Percentiles rank a stretch among this genome's conserved stretches.
Evolutionary conservation across 371 early-diverging fungal genomes (phyloP).

Genomic region (Dentiscutata heterogama): DNA sequence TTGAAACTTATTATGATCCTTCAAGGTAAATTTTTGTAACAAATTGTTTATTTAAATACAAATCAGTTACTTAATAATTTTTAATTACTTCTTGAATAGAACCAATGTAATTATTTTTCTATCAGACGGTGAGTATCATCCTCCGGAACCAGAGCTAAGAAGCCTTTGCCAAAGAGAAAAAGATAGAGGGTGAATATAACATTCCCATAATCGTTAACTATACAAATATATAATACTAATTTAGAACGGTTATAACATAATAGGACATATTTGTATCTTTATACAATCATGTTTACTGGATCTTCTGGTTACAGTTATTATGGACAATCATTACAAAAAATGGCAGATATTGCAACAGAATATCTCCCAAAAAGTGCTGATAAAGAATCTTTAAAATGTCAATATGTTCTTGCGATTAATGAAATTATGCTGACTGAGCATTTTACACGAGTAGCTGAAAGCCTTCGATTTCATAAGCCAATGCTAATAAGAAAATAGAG

Average conservation of each 20-base stretch:
- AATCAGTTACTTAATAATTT: background rate
- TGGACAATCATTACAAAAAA: slow-evolving; percentile 26
- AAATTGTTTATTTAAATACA: background rate
- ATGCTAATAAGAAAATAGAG: slow-evolving; percentile 13
- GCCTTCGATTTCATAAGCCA: slow-evolving; percentile 38
- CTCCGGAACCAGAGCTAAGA: slow-evolving; percentile 12
- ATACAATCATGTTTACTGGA: slow-evolving; percentile 35
- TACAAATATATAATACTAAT: background rate
- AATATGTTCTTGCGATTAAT: slow-evolving; percentile 20
- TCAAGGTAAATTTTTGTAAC: slow-evolving; percentile 18
- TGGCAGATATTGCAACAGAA: slow-evolving; percentile 38
- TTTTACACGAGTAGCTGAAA: slow-evolving; percentile 37
- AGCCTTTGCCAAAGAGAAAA: slow-evolving; percentile 24
- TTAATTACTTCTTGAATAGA: background rate
- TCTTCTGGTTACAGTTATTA: background rate
- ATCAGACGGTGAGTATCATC: slow-evolving; percentile 38
- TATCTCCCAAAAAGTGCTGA: slow-evolving; percentile 7
- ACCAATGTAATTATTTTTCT: slow-evolving; percentile 37
- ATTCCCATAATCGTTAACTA: background rate
- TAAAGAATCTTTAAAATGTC: slow-evolving; percentile 31
- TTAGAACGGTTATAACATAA: background rate
- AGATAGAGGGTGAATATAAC: slow-evolving; percentile 10
- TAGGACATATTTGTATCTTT: slow-evolving; percentile 19
- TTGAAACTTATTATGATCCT: slow-evolving; percentile 34
- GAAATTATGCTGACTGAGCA: slow-evolving; percentile 19